Evolutionary conservation across 2,329 filamentous ascomycete genomes (phyloP), one percentile per base, ranked within the genome.

Genomic region (Fusarium abutilonis): DNA sequence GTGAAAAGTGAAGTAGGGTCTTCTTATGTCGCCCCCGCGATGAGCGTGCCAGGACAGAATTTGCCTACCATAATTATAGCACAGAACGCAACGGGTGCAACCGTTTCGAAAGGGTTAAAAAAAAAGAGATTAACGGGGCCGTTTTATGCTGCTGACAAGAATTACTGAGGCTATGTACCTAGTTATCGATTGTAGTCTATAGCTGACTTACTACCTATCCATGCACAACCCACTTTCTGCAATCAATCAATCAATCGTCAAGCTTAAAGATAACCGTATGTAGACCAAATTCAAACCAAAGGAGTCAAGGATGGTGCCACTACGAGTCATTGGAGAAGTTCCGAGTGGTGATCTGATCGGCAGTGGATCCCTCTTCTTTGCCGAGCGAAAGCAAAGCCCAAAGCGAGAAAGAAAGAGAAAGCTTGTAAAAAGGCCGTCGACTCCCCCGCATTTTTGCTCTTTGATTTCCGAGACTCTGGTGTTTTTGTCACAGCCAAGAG

Each of bases 301-400:
- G 36, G 31, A 44, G 41, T 44, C 42, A 52, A 39, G 17, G n/a
- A 56, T 58, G 62, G 59, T 51, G 52, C 67, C 67, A 68, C 67
- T 57, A 51, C 67, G 67, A 69, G 66, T 69, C 66, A 69, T 69
- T 64, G 51, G 44, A 38, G 46, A 55, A 51, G 40, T 35, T 61
- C 56, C 49, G 38, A 51, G 41, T 46, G 53, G 57, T 70, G 67
- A 64, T 70, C 56, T 61, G 68, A 67, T 70, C 68, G 67, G 64
- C 68, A 62, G 67, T 70, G 68, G 66, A 67, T 58, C 53, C 56
- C 23, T 26, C 8, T 8, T 39, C 31, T 39, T 56, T 60, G 64
- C 55, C 56, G 53, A 59, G 49, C 44, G 44, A 49, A 39, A 54
- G 42, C 38, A 29, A 41, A 28, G 21, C 38, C 44, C 44, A 36